Evolutionary conservation across 257 asterid genomes (phyloP).

Genomic region (Solanum virginianum): DNA sequence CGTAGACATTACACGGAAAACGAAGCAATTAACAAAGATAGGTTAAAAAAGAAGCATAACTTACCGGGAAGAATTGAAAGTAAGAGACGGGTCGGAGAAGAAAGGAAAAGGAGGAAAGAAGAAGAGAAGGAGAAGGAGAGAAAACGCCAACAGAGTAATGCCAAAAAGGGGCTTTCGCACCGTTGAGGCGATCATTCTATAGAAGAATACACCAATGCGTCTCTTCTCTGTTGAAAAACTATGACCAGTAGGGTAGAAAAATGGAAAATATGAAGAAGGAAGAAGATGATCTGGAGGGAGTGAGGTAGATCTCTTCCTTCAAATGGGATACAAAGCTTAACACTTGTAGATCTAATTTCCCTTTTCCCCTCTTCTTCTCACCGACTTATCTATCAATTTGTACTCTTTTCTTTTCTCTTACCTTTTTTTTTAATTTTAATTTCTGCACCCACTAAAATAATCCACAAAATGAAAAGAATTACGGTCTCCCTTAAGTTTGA

Average conservation of each 20-base stretch:
- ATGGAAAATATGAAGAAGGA: neutral
- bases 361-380: neutral
- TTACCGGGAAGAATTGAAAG: constrained; percentile 31
- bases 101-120: constrained; percentile 42
- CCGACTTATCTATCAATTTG: neutral
- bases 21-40: neutral
- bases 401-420: neutral
- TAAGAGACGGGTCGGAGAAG: constrained; percentile 10
- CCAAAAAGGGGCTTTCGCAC: constrained; percentile 48
- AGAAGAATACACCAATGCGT: neutral
- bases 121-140: constrained; percentile 34
- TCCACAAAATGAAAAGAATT: neutral
- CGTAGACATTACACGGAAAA: neutral
- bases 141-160: constrained; percentile 18
- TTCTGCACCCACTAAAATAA: neutral
- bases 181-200: constrained; percentile 32
- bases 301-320: neutral
- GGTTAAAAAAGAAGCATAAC: neutral
- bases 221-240: neutral
- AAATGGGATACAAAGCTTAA: neutral
- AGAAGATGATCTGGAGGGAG: neutral
- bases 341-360: neutral
- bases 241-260: neutral
- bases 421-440: neutral
- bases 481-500: neutral